phyloP scores from a whole-genome alignment of 352 stramenopile species.

The Pythium coloratum region DNA sequence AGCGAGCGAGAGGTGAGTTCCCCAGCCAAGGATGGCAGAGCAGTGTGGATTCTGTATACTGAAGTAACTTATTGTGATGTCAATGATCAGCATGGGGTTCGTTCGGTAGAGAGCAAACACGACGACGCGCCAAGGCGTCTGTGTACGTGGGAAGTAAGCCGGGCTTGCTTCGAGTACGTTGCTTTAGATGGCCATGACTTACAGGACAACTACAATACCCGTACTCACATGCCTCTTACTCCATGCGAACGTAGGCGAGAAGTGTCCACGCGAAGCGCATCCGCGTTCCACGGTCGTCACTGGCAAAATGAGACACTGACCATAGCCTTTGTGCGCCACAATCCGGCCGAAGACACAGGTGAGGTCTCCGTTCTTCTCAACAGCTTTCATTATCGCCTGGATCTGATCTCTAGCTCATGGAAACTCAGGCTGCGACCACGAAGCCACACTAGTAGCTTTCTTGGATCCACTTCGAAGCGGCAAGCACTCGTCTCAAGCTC shows the following conservation, averaged over 20 bases:
- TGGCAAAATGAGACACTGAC: constrained; percentile 1
- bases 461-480: neutral
- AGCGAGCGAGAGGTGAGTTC: neutral
- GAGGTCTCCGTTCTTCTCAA: neutral
- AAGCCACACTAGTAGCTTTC: neutral
- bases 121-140: neutral
- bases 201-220: too few relatives aligned
- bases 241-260: neutral
- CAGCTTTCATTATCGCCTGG: neutral
- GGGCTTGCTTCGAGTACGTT: neutral
- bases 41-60: neutral
- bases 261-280: neutral
- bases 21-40: neutral
- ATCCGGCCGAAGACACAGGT: neutral
- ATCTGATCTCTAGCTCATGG: neutral
- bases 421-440: neutral
- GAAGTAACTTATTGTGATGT: neutral
- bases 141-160: neutral
- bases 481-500: neutral
- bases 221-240: too few relatives aligned
- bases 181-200: too few relatives aligned
- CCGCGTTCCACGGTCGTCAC: neutral
- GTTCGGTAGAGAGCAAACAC: neutral
- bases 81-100: neutral
- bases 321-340: neutral